Conservation (phyloP, 805 yeast species). For the Yueomyces sp. region DNA sequence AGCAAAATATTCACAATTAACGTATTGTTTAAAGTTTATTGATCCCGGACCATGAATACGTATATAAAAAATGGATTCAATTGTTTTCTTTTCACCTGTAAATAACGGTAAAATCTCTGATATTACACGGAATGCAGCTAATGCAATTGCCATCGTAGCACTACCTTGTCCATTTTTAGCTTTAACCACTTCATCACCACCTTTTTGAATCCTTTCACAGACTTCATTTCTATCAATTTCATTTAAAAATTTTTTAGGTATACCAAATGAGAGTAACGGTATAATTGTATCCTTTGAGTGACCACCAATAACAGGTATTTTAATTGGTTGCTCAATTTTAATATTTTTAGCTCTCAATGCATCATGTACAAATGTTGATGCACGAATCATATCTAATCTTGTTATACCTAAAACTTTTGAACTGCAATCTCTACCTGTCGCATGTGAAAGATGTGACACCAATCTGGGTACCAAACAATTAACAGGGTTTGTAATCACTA, state of each 20-base stretch:
- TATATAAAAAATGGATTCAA: neutral
- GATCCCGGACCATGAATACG: neutral
- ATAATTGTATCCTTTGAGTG: conserved; percentile 93
- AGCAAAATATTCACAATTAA: neutral
- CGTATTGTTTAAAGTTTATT: neutral
- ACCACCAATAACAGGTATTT: conserved; percentile 77
- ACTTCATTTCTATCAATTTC: conserved; percentile 26
- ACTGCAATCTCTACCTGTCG: conserved; percentile 36
- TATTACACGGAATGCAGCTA: conserved; percentile 77
- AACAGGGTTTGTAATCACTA: conserved; percentile 86
- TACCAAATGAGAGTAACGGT: conserved; percentile 51
- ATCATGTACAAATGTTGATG: conserved; percentile 63
- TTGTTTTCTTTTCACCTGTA: conserved; percentile 3
- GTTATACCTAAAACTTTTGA: conserved; percentile 79
- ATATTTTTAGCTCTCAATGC: conserved; percentile 18
- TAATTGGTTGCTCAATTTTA: conserved; percentile 15
- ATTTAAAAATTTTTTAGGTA: conserved; percentile 15
- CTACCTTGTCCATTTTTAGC: conserved; percentile 93
- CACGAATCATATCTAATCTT: conserved; percentile 70
- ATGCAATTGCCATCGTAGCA: conserved; percentile 93
- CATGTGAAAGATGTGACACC: conserved; percentile 43
- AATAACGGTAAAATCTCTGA: conserved; percentile 28
- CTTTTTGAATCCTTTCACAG: conserved; percentile 83
- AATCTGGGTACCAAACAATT: conserved; percentile 79
- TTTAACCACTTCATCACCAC: conserved; percentile 93